Evolutionary conservation across 805 yeast genomes (phyloP).

Genomic region (Pichia heedii): DNA sequence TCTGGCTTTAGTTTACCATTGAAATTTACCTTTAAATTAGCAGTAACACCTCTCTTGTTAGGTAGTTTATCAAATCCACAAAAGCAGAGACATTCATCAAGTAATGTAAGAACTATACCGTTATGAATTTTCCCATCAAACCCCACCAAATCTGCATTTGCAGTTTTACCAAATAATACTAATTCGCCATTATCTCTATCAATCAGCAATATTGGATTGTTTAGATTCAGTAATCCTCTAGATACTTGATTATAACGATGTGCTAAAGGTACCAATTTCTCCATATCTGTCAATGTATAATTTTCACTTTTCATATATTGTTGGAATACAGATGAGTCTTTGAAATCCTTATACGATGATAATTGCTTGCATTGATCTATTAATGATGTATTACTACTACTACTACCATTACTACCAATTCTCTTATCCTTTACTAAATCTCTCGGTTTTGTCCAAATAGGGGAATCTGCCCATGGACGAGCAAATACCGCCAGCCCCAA

Average conservation of each 20-base stretch:
- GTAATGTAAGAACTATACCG: conserved; percentile 66
- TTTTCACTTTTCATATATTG: conserved; percentile 16
- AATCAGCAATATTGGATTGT: conserved; percentile 56
- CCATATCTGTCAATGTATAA: conserved; percentile 25
- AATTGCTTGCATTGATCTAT: neutral
- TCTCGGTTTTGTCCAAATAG: conserved; percentile 10
- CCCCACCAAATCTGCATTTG: conserved; percentile 48
- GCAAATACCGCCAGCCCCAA: conserved; percentile 25
- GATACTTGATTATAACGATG: conserved; percentile 60
- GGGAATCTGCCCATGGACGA: conserved; percentile 24
- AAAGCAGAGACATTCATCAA: conserved; percentile 79
- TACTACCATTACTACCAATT: neutral
- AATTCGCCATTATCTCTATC: conserved; percentile 44
- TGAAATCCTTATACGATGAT: neutral
- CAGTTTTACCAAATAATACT: conserved; percentile 63
- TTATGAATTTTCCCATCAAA: conserved; percentile 70
- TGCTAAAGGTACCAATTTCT: conserved; percentile 45
- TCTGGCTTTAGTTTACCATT: conserved; percentile 50
- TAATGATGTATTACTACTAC: neutral
- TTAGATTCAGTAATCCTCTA: conserved; percentile 63
- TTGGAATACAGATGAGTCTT: conserved; percentile 18
- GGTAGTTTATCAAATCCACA: conserved; percentile 84
- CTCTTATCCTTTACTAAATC: conserved; percentile 2
- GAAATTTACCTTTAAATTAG: conserved; percentile 59
- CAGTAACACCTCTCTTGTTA: conserved; percentile 81